Evolutionary conservation across 108 stramenopile genomes (phyloP), one percentile per base, ranked within the genome.

Genomic region (Aurantiochytrium sp.): DNA sequence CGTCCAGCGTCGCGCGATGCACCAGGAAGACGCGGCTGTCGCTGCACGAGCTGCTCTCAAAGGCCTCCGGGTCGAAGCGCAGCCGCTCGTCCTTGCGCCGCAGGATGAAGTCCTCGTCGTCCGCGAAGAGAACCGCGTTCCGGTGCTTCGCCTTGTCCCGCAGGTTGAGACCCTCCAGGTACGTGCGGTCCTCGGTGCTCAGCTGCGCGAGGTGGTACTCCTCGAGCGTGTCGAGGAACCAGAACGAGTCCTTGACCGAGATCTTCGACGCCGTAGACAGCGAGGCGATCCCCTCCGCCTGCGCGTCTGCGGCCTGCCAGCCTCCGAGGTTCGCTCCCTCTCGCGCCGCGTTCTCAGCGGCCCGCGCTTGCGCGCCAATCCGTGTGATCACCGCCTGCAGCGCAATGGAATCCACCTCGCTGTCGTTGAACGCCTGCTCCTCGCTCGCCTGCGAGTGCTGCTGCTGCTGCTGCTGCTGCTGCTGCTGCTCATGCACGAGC

Each of bases 141-240:
- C 73, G 39, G 45, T 81, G 73, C 24, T 81, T 81, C 12, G 73
- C 24, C 32, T 81, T 81, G 27, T 81, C 73, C 73, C 73, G 73
- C 6, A 81, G 73, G n/a, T 24, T 24, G 0, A 30, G 30, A 2
- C 39, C 73, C 45, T 81, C 24, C 73, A 81, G 45, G 12, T 48
- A 81, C 32, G 0, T 24, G 24, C 73, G 73, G 2, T 81, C 73
- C 2, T 41, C 73, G n/a, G 39, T 37, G 0, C 27, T 12, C n/a
- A 81, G 73, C 12, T 42, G 39, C 6, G n/a, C 15, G 21, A 81
- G n/a, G 2, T 81, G 73, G 32, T 81, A 81, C 12, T 41, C 27
- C 24, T 81, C 73, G 24, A 81, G 45, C 12, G 73, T 48, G 45
- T 81, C 73, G 42, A 81, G 45, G 32, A 81, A 81, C 73, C 73